Evolutionary conservation across 345 rosid genomes (phyloP).

Genomic region (rapeseed (Brassica napus)): Da-Ae NC_063434.1:4720001-4720500

Average conservation of each 20-base stretch:
- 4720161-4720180: constrained; percentile 79
- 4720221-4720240: constrained; percentile 89
- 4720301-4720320: constrained; percentile 84
- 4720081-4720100: constrained; percentile 78
- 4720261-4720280: constrained; percentile 78
- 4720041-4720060: constrained; percentile 87
- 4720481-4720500: constrained; percentile 42
- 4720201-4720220: constrained; percentile 93
- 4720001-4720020: constrained; percentile 87
- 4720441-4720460: constrained; percentile 61
- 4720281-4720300: constrained; percentile 78
- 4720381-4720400: constrained; percentile 85
- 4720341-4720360: constrained; percentile 86
- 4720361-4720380: constrained; percentile 90
- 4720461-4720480: constrained; percentile 40
- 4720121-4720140: constrained; percentile 79
- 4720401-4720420: constrained; percentile 88
- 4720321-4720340: constrained; percentile 81
- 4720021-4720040: constrained; percentile 70
- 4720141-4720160: constrained; percentile 93
- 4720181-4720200: constrained; percentile 87
- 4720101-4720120: constrained; percentile 83
- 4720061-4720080: constrained; percentile 97
- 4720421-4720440: constrained; percentile 86
- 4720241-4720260: constrained; percentile 76